Percentiles rank a stretch among this genome's conserved stretches.
Evolutionary conservation across 1,139 yeast genomes (phyloP).

Genomic region (Kluyveromyces sp.): DNA sequence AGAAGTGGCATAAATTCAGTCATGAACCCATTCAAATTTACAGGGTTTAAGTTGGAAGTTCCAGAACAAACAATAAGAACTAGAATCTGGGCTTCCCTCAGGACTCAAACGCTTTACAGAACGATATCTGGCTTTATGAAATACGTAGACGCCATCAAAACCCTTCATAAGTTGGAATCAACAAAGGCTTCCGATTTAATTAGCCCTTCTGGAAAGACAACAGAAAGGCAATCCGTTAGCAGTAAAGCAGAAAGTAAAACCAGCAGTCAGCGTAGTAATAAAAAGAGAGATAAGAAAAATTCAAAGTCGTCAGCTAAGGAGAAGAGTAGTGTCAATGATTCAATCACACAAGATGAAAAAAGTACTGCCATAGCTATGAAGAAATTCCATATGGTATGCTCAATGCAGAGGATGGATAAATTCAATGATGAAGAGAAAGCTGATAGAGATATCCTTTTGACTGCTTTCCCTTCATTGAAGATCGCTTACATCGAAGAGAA

Average conservation of each 20-base stretch:
- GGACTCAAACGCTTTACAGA: constrained; percentile 67
- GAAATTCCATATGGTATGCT: constrained; percentile 63
- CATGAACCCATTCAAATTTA: constrained; percentile 32
- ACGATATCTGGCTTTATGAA: constrained; percentile 73
- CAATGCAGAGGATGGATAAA: constrained; percentile 66
- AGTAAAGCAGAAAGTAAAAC: neutral
- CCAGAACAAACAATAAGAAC: constrained; percentile 71
- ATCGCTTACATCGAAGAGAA: constrained; percentile 70
- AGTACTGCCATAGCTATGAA: constrained; percentile 52
- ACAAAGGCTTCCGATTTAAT: constrained; percentile 45
- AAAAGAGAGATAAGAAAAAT: constrained; percentile 38
- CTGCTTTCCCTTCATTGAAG: constrained; percentile 68
- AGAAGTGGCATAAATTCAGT: neutral
- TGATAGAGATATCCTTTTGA: constrained; percentile 59
- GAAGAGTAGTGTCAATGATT: no score
- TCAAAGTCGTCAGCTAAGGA: constrained; percentile 28
- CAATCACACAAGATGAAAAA: neutral
- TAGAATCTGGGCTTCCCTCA: constrained; percentile 69
- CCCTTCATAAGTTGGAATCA: constrained; percentile 60
- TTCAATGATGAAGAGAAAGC: constrained; percentile 61
- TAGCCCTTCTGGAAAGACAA: neutral
- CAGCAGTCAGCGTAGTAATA: constrained; percentile 28
- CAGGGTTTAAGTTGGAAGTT: constrained; percentile 69
- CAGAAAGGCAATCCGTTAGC: neutral
- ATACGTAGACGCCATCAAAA: constrained; percentile 66